Evolutionary conservation across 306 rosid species (phyloP).

Genomic region (Aeschynomene evenia): DNA sequence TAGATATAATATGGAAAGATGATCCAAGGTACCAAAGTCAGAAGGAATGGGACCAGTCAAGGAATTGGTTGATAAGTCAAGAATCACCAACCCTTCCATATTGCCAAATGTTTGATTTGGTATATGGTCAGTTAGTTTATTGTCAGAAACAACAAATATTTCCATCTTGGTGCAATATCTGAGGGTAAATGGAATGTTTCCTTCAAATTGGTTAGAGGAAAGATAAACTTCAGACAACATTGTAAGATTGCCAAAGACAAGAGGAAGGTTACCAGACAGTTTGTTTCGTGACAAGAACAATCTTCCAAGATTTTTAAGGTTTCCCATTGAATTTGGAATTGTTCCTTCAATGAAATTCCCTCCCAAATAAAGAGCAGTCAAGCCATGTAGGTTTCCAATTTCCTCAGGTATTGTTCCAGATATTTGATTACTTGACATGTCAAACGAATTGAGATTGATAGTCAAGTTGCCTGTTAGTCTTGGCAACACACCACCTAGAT

Average conservation of each 20-base stretch:
- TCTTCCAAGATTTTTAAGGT: not conserved
- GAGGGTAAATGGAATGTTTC: conserved; percentile 28
- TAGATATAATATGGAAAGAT: not conserved
- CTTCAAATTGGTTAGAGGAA: conserved; percentile 5
- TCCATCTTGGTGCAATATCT: conserved; percentile 19
- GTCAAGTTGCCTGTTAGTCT: conserved; percentile 16
- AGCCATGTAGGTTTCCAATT: conserved; percentile 24
- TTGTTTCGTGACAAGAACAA: not conserved
- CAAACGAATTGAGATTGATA: not conserved
- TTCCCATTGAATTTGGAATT: conserved; percentile 36
- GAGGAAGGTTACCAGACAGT: conserved; percentile 15
- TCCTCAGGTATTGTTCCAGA: conserved; percentile 31
- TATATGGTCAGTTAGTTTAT: conserved; percentile 24
- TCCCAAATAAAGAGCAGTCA: not conserved
- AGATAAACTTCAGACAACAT: conserved; percentile 3
- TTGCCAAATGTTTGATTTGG: conserved; percentile 11
- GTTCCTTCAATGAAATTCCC: conserved; percentile 1
- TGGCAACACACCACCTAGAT: conserved; percentile 26
- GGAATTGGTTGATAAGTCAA: conserved; percentile 9
- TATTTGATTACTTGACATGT: not conserved
- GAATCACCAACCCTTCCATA: not conserved
- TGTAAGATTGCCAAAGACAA: conserved; percentile 24
- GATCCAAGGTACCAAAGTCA: conserved; percentile 23
- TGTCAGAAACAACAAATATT: not conserved
- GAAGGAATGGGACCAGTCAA: conserved; percentile 23